phyloP scores from a whole-genome alignment of 2,329 filamentous ascomycete species.

The Zopfia rhizophila region DNA sequence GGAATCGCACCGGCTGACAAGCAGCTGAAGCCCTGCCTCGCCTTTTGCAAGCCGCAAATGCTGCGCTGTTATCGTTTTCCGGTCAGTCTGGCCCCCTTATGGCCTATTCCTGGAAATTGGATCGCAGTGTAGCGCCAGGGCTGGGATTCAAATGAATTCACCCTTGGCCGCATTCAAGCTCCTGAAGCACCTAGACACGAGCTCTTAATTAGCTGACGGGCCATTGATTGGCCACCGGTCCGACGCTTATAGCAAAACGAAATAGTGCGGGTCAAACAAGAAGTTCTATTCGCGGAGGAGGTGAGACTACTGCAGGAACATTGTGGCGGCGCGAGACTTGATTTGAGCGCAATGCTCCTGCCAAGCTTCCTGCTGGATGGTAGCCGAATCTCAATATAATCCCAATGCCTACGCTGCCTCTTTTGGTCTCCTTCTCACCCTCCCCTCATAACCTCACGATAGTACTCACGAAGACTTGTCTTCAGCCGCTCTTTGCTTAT shows the following conservation, averaged over 20 bases:
- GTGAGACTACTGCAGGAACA: slow-evolving; percentile 37
- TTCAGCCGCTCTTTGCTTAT: slow-evolving; percentile 40
- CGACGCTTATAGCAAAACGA: not conserved
- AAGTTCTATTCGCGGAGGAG: not conserved
- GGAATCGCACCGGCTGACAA: too few relatives aligned
- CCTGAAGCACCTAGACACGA: slow-evolving; percentile 26
- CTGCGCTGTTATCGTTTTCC: slow-evolving; percentile 9
- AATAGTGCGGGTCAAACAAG: not conserved
- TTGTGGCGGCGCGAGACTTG: slow-evolving; percentile 18
- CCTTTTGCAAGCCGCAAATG: too few relatives aligned
- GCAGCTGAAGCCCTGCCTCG: too few relatives aligned
- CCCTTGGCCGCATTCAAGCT: slow-evolving; percentile 16
- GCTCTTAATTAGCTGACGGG: slow-evolving; percentile 22
- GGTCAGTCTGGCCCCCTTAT: slow-evolving; percentile 3
- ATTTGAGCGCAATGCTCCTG: slow-evolving; percentile 23
- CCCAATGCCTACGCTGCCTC: slow-evolving; percentile 19
- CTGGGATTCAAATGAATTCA: slow-evolving; percentile 5
- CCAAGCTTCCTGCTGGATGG: slow-evolving; percentile 5
- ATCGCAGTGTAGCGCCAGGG: slow-evolving; percentile 1
- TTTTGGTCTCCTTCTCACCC: slow-evolving; percentile 18
- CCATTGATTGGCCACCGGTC: slow-evolving; percentile 24
- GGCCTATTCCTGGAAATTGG: slow-evolving; percentile 23
- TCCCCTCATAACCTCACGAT: slow-evolving; percentile 15
- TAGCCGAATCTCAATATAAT: slow-evolving; percentile 33
- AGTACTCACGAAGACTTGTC: slow-evolving; percentile 32